phyloP scores from a whole-genome alignment of 768 basidiomycete species.

The Coprinellus aureogranulatus region DNA sequence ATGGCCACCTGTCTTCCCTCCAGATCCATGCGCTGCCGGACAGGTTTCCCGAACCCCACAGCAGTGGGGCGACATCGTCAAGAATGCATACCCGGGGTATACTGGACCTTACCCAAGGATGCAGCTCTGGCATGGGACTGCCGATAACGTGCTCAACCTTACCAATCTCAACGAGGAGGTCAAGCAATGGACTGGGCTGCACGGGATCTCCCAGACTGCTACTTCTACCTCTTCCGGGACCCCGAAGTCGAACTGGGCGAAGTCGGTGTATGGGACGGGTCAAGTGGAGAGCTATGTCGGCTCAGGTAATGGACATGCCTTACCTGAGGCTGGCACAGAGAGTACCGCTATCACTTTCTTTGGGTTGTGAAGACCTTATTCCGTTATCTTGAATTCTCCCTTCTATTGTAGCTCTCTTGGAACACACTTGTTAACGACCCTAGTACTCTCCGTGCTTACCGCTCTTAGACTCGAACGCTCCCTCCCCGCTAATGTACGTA shows the following conservation, averaged over 20 bases:
- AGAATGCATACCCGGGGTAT: constrained; percentile 49
- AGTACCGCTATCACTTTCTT: constrained; percentile 10
- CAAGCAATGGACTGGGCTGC: constrained; percentile 16
- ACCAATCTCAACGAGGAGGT: constrained; percentile 12
- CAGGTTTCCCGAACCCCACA: constrained; percentile 41
- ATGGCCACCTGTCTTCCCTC: no score
- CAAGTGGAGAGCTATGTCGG: constrained; percentile 13
- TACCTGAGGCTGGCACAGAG: constrained; percentile 14
- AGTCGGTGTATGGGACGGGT: constrained; percentile 10
- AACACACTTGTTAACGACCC: no score
- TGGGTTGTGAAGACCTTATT: constrained; percentile 9
- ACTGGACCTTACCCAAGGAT: constrained; percentile 50
- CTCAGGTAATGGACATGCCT: constrained; percentile 11
- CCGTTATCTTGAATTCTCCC: no score
- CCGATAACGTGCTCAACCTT: constrained; percentile 8
- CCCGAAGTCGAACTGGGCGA: constrained; percentile 11
- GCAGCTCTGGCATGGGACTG: constrained; percentile 55
- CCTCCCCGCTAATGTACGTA: no score
- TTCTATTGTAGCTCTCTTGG: no score
- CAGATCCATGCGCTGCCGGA: constrained; percentile 45
- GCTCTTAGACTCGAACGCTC: no score
- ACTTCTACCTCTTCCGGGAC: constrained; percentile 3
- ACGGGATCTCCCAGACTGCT: neutral
- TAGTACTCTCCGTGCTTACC: no score
- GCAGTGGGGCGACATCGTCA: constrained; percentile 50